Evolutionary conservation across 1,284 basidiomycete species (phyloP).

Genomic region (Rhodotorula sp.): DNA sequence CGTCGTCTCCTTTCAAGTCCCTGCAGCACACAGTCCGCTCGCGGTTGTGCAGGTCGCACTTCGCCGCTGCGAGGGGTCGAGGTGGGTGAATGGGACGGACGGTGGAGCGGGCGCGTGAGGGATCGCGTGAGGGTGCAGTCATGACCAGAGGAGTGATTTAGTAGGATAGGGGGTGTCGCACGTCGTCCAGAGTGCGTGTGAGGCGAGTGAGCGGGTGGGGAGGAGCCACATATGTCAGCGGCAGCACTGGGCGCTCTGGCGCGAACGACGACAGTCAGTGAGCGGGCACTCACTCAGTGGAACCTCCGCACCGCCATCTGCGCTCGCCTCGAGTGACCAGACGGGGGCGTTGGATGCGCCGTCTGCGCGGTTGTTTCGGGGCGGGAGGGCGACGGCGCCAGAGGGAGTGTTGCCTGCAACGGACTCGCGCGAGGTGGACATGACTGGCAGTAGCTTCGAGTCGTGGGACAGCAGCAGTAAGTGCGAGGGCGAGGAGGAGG

Average conservation of each 20-base stretch:
- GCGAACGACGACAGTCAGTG: background rate
- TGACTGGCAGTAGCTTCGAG: background rate
- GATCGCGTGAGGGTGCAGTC: no score
- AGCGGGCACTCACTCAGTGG: conserved; percentile 29
- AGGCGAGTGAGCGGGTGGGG: background rate
- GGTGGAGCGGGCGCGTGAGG: no score
- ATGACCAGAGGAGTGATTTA: no score
- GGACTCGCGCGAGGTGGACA: conserved; percentile 1
- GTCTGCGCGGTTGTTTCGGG: background rate
- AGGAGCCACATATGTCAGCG: background rate
- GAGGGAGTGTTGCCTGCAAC: conserved; percentile 24
- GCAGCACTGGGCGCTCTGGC: no score
- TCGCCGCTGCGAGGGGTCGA: conserved; percentile 15
- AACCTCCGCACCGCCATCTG: conserved; percentile 11
- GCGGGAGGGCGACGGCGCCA: conserved; percentile 28
- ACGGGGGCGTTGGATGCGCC: conserved; percentile 23
- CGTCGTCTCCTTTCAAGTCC: conserved; percentile 57
- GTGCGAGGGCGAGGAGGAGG: background rate
- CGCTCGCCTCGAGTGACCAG: conserved; percentile 28
- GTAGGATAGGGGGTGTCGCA: no score
- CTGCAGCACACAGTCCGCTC: conserved; percentile 40
- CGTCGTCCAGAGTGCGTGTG: no score
- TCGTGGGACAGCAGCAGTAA: background rate
- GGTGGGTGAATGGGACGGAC: background rate
- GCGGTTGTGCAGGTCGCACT: conserved; percentile 40